These are phyloP conservation scores for Clohesyomyces aquaticus DNA, from an alignment of 495 filamentous ascomycete genomes.

Conservation along the genomic window DNA sequence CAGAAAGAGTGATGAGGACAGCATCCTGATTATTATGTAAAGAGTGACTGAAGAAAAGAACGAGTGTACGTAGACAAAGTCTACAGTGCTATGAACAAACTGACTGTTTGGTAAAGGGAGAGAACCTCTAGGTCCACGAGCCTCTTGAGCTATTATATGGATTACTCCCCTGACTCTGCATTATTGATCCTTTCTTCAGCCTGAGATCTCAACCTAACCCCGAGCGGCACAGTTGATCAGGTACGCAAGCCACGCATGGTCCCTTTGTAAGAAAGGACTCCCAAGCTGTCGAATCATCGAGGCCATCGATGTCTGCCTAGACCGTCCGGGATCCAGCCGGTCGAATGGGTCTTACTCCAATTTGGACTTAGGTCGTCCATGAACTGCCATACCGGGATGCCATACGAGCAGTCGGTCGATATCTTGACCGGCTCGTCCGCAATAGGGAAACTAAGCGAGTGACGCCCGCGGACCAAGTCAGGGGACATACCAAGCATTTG, in stretches of 20 bases:
- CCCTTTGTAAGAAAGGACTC: too few species aligned
- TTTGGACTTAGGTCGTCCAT: slow-evolving; percentile 5
- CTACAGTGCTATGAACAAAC: slow-evolving; percentile 31
- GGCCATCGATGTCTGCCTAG: background rate
- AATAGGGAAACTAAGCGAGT: too few species aligned
- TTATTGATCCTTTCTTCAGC: background rate
- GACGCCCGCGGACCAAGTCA: too few species aligned
- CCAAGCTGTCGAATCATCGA: background rate
- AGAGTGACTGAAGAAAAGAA: slow-evolving; percentile 30
- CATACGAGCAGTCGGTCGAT: background rate
- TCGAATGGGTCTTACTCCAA: background rate
- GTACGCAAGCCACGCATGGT: background rate
- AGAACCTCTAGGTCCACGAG: too few species aligned
- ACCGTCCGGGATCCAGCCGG: background rate
- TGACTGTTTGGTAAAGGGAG: slow-evolving; percentile 24
- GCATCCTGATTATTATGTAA: slow-evolving; percentile 35
- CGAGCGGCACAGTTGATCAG: too few species aligned
- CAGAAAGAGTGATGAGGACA: slow-evolving; percentile 39
- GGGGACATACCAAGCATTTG: too few species aligned
- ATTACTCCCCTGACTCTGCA: background rate
- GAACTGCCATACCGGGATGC: too few species aligned
- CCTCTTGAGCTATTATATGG: too few species aligned
- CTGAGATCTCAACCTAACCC: background rate
- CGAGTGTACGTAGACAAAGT: slow-evolving; percentile 32
- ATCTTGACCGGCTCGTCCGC: too few species aligned